Percentiles rank a stretch among this genome's conserved stretches.
phyloP scores from a whole-genome alignment of 306 rosid genomes.

The Inga leiocalycina region DNA sequence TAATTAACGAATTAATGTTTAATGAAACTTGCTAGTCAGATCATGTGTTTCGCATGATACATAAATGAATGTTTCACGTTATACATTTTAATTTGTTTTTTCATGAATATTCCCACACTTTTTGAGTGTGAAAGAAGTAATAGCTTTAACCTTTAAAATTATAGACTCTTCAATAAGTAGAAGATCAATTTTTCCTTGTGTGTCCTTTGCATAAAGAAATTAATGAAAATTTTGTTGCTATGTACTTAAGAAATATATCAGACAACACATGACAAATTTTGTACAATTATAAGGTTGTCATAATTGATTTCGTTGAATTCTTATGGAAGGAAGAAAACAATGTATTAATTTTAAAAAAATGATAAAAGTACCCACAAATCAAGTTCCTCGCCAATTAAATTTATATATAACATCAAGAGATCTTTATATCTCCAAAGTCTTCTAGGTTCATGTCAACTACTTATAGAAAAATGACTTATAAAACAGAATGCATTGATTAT shows the following conservation, averaged over 20 bases:
- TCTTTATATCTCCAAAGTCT: no score
- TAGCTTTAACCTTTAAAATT: not conserved
- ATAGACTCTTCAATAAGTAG: not conserved
- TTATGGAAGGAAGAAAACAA: not conserved
- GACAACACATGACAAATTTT: not conserved
- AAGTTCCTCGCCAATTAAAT: not conserved
- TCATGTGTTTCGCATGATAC: not conserved
- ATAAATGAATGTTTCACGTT: not conserved
- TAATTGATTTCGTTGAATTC: not conserved
- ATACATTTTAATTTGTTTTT: not conserved
- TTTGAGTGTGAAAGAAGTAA: not conserved
- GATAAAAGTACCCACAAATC: not conserved
- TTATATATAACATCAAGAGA: no score
- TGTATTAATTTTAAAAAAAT: no score
- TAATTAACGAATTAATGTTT: not conserved
- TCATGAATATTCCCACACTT: not conserved
- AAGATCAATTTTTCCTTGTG: not conserved
- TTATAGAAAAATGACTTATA: not conserved
- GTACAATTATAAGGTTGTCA: not conserved
- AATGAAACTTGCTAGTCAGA: not conserved
- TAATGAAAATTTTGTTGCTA: not conserved
- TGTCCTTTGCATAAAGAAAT: not conserved
- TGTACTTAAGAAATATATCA: not conserved
- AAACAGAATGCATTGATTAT: not conserved
- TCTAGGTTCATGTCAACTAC: no score